Conservation (phyloP, 805 yeast species). For the Wickerhamomyces bovis region DNA sequence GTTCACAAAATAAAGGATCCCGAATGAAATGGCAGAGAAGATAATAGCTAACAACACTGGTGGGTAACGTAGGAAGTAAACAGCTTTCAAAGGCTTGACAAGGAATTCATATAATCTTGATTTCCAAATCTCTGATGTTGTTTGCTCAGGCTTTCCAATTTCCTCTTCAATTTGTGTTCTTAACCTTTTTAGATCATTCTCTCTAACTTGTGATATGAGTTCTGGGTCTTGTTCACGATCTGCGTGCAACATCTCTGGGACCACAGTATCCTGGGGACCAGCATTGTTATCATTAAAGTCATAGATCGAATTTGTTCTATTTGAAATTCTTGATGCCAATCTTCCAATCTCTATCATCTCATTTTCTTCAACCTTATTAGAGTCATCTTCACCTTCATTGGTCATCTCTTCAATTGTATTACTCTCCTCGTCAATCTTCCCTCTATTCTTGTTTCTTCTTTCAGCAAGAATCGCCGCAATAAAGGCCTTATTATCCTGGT, state of each 20-base stretch:
- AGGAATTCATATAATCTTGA: slow-evolving; percentile 39
- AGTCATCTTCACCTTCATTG: slow-evolving; percentile 2
- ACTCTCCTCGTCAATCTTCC: slow-evolving; percentile 3
- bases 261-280: slow-evolving; percentile 9
- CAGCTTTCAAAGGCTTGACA: slow-evolving; percentile 54
- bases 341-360: slow-evolving; percentile 11
- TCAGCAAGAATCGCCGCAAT: slow-evolving; percentile 40
- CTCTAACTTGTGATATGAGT: not conserved
- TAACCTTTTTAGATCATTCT: slow-evolving; percentile 20
- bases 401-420: not conserved
- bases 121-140: slow-evolving; percentile 21
- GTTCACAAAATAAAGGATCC: slow-evolving; percentile 65
- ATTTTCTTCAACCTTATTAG: not conserved
- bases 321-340: slow-evolving; percentile 15
- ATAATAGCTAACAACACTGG: slow-evolving; percentile 63
- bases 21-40: slow-evolving; percentile 69
- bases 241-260: slow-evolving; percentile 23
- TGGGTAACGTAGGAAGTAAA: slow-evolving; percentile 59
- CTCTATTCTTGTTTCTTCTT: slow-evolving; percentile 22
- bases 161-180: slow-evolving; percentile 19
- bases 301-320: slow-evolving; percentile 14
- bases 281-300: slow-evolving; percentile 16
- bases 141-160: not conserved
- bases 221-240: slow-evolving; percentile 1
- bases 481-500: slow-evolving; percentile 45